Conservation (phyloP, 2,329 filamentous ascomycete species). For the Juglanconis oblonga region DNA sequence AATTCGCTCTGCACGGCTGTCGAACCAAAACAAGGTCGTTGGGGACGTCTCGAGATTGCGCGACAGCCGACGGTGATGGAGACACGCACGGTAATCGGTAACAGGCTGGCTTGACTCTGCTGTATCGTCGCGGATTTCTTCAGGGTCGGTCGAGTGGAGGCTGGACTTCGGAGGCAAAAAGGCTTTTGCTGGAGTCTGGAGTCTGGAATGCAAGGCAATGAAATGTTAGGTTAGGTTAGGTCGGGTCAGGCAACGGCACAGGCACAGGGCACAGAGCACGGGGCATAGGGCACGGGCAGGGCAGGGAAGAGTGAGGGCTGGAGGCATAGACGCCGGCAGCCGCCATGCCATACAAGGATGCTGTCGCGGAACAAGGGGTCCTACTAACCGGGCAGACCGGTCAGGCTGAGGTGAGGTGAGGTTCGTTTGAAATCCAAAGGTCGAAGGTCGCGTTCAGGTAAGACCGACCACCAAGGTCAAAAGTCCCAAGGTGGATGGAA, state of each 20-base stretch:
- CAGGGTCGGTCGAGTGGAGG: background rate
- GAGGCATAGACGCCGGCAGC: no score
- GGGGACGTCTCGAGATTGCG: background rate
- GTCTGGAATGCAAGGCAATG: background rate
- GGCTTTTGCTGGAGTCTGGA: background rate
- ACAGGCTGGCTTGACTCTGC: background rate
- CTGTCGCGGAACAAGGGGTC: background rate
- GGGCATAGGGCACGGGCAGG: no score
- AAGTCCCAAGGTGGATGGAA: background rate
- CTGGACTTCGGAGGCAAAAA: background rate
- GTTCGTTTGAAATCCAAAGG: background rate
- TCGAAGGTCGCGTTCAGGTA: background rate
- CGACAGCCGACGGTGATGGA: background rate
- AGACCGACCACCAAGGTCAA: background rate
- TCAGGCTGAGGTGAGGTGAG: slow-evolving; percentile 3
- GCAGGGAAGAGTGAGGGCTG: no score
- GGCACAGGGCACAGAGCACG: no score
- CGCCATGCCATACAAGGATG: background rate
- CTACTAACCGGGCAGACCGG: background rate
- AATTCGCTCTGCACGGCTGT: background rate
- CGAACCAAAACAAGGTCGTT: background rate
- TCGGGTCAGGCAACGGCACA: no score
- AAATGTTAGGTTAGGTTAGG: no score
- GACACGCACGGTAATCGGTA: background rate
- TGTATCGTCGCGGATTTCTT: background rate